A percentile compares a stretch with the other conserved stretches of the same genome.
phyloP scores from a whole-genome alignment of 75 land plant species.

The Pinus taeda region DNA sequence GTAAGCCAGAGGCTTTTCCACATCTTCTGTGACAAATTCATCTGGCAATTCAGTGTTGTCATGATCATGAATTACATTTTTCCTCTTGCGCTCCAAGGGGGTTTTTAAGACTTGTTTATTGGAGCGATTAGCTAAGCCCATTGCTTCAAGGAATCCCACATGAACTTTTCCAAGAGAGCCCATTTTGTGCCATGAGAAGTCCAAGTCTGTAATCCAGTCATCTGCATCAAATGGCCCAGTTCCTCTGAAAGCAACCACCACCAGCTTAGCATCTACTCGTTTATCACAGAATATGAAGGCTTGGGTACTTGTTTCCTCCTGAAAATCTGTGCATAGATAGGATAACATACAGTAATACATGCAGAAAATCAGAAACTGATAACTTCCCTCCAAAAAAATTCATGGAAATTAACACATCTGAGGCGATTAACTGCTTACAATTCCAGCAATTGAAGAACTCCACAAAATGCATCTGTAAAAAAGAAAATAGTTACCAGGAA shows the following conservation, averaged over 20 bases:
- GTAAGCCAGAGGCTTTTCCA: conserved; percentile 24
- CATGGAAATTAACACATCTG: too few relatives aligned
- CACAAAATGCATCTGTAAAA: conserved; percentile 69
- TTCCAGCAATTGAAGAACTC: conserved; percentile 63
- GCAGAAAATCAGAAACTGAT: too few relatives aligned
- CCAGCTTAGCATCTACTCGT: conserved; percentile 26
- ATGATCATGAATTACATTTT: too few relatives aligned
- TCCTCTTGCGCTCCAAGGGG: background rate
- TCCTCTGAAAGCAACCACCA: conserved; percentile 76
- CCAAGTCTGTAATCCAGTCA: conserved; percentile 77
- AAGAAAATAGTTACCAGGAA: background rate
- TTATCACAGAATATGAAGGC: conserved; percentile 67
- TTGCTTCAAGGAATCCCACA: conserved; percentile 57
- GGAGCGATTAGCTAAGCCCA: conserved; percentile 34
- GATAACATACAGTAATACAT: background rate
- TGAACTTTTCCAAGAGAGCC: conserved; percentile 35
- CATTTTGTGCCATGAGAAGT: conserved; percentile 63
- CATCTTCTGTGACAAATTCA: background rate
- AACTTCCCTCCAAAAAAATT: too few relatives aligned
- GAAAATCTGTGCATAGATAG: conserved; percentile 30
- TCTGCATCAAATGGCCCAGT: conserved; percentile 73
- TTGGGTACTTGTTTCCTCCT: conserved; percentile 37
- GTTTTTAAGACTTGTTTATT: background rate
- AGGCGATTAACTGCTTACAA: conserved; percentile 22
- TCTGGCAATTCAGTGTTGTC: conserved; percentile 4